Evolutionary conservation across 768 basidiomycete genomes (phyloP), one percentile per base, ranked within the genome.

Genomic region (Lepiota venenata): DNA sequence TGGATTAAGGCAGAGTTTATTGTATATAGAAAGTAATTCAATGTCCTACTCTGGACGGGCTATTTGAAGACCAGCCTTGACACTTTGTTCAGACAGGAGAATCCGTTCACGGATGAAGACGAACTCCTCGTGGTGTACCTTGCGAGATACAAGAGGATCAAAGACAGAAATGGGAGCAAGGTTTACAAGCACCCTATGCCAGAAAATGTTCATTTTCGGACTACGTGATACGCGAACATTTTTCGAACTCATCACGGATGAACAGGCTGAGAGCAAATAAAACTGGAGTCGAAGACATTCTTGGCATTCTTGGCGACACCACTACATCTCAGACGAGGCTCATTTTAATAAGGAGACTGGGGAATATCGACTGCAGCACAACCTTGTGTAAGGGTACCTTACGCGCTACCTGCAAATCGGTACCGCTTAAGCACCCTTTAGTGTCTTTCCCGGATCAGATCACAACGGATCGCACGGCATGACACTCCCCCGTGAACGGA

Each of bases 281-380:
- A 66, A 71, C 10, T 87, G 83, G 81, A 66, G 75, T n/a, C 57
- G 47, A 15, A 66, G 64, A 6, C 86, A 85, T 63, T 3, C 82
- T 2, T 81, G 74, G 80, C 72, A 73, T n/a, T 83, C 83, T 3
- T 87, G 86, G 86, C 77, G 82, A 20, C 76, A 81, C 43, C 73
- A 77, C n/a, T 87, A 87, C 58, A 69, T 63, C 56, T 80, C 72
- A 57, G 71, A 85, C 46, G 46, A 70, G 38, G 59, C 29, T 0
- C 20, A 58, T 0, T 84, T 82, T 48, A 74, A 85, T 56, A 22
- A 9, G 2, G 47, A 43, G n/a, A 84, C 86, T 37, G 57, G 47
- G 36, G 60, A 41, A 8, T 77, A 76, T 54, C 75, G 75, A 51
- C 37, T 35, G 4, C 38, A 10, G 10, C 53, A 48, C 39, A n/a